These are phyloP conservation scores for Podaxis sp. DNA, from an alignment of 768 basidiomycete genomes.

Conservation along the genomic window DNA sequence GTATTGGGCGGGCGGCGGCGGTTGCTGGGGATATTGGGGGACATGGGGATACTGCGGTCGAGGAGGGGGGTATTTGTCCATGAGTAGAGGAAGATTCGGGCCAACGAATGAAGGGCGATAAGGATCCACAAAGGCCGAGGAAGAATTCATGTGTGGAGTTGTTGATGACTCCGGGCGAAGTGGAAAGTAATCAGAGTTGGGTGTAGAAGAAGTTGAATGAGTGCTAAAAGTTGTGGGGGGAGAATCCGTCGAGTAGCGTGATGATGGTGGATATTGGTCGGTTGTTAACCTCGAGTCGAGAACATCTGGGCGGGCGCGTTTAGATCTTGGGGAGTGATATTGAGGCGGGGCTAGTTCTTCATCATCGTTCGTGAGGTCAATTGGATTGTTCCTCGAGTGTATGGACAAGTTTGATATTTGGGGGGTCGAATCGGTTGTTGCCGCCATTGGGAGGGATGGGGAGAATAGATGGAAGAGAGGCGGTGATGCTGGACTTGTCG, in stretches of 20 bases:
- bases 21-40: constrained; percentile 20
- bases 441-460: constrained; percentile 21
- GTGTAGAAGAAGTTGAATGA: background rate
- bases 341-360: constrained; percentile 43
- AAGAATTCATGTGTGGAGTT: background rate
- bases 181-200: background rate
- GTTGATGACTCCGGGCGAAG: background rate
- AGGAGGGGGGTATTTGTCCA: constrained; percentile 29
- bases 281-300: background rate
- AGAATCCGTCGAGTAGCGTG: constrained; percentile 13
- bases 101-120: constrained; percentile 55
- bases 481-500: constrained; percentile 16
- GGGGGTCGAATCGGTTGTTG: constrained; percentile 25
- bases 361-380: constrained; percentile 73
- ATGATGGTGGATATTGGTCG: constrained; percentile 6
- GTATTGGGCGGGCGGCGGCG: constrained; percentile 21
- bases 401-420: constrained; percentile 34
- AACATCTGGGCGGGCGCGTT: constrained; percentile 3
- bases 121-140: constrained; percentile 22
- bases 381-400: constrained; percentile 40
- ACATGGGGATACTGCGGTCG: constrained; percentile 21
- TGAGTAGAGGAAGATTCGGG: constrained; percentile 24
- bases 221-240: constrained; percentile 12
- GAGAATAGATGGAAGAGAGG: constrained; percentile 20
- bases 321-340: constrained; percentile 10